Evolutionary conservation across 1,139 yeast genomes (phyloP).

Genomic region (Diutina catenulata): DNA sequence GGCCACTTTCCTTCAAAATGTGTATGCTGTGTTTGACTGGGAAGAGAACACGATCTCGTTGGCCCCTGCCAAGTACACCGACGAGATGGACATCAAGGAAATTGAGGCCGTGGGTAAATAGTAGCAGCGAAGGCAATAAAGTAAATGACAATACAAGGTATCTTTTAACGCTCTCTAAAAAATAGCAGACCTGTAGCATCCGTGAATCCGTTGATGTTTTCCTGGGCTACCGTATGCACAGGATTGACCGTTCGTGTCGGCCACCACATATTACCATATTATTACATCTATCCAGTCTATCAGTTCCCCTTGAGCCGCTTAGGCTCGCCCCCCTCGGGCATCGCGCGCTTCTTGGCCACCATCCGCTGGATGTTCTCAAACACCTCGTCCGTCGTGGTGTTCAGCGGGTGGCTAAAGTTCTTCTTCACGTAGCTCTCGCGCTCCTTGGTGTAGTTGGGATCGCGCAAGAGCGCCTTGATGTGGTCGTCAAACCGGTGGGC

Average conservation of each 20-base stretch:
- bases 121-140: too few species aligned
- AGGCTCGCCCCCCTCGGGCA: too few species aligned
- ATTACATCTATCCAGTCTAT: too few species aligned
- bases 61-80: conserved; percentile 15
- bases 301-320: too few species aligned
- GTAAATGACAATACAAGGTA: too few species aligned
- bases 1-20: conserved; percentile 19
- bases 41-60: conserved; percentile 17
- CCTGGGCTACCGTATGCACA: too few species aligned
- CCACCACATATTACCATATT: too few species aligned
- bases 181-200: too few species aligned
- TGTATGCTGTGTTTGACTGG: conserved; percentile 19
- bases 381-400: conserved; percentile 58
- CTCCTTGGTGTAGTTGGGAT: conserved; percentile 69
- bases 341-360: conserved; percentile 33
- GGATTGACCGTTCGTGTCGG: too few species aligned
- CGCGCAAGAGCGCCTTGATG: conserved; percentile 57
- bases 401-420: conserved; percentile 43
- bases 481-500: conserved; percentile 68
- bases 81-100: background rate
- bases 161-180: too few species aligned
- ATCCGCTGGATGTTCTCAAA: conserved; percentile 63
- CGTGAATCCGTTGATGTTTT: too few species aligned
- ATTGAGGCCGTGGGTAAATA: too few species aligned
- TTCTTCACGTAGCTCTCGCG: conserved; percentile 55